Evolutionary conservation across 192 early-diverging fungal species (phyloP), one percentile per base, ranked within the genome.

Genomic region (Podila clonocystis): DNA sequence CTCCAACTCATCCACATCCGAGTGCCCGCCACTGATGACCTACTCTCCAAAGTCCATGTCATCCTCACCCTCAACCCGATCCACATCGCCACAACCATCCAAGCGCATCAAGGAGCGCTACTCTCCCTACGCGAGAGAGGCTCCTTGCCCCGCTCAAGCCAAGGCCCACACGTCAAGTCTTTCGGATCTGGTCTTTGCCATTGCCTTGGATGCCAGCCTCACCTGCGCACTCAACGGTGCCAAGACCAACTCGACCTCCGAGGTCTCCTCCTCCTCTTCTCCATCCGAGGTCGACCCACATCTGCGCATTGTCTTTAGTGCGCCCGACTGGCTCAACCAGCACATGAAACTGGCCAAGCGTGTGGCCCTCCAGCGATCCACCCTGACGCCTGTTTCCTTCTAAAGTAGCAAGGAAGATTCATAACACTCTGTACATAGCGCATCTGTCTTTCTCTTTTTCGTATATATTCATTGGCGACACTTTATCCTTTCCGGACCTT

Each of bases 241-340:
- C 52, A 55, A 55, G n/a, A 24, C 52, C 12, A 55, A 17, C 20
- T 7, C n/a, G 8, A 2, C 52, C n/a, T 24, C 52, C 52, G 24
- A 55, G 52, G 52, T 45, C 2, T 45, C 52, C 52, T n/a, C 20
- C 15, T 45, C 52, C n/a, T 20, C 19, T 24, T 22, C n/a, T 19
- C 52, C 24, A n/a, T 55, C 22, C n/a, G n/a, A 26, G n/a, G 20
- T 22, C 15, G 50, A 61, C 29, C 29, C 59, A 30, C 26, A 30
- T 31, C 8, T 61, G 15, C 29, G 26, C 17, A 26, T 61, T 33
- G 28, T 61, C 30, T 61, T 61, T 26, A 28, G 17, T 28, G 59
- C 59, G 22, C 59, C 59, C 59, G 26, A 61, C 29, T 61, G 59
- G 59, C 59, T 61, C 29, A 26, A 61, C 28, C 26, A 61, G 17